Evolutionary conservation across 495 filamentous ascomycete species (phyloP), one percentile per base, ranked within the genome.

Genomic region (Immersiella caudata): DNA sequence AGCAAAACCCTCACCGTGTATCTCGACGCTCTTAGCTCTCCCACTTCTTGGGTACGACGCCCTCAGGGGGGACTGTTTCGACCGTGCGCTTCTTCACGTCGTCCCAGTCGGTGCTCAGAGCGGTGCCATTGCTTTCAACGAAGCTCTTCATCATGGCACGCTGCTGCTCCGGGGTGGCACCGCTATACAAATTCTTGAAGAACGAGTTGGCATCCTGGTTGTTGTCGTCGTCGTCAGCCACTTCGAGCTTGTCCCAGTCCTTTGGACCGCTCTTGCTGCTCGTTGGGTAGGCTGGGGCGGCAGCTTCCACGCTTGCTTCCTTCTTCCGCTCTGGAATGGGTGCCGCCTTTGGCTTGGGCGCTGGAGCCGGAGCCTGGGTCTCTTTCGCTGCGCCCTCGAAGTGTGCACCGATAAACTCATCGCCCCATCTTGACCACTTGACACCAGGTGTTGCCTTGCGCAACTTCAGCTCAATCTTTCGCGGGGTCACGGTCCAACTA

Each of bases 141-240:
- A 91, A 98, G 76, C 93, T 97, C 86, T 99, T 99, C 87, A 97
- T 92, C 95, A 99, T 99, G 2, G 95, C 95, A 3, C 93, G 85
- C 71, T 86, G 87, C 40, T 92, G 92, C 67, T 99, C 94, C 0
- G 88, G 85, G 62, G 91, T 88, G 0, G 93, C 90, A 62, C 82
- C 82, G 68, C 90, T 88, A 78, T 95, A 98, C 0, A 99, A 83
- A 74, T 90, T 89, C 83, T 96, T 94, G 84, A 99, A 99, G 80
- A 98, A 99, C 2, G 74, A 76, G 68, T 95, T 91, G 3, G 92
- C 90, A n/a, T 91, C 86, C 5, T 83, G 87, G 18, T 86, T 87
- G 21, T 88, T 86, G 20, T 89, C 86, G n/a, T 89, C 86, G 7
- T 81, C 81, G 2, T 77, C 84, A 8, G 86, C 82, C 5, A 77